Evolutionary conservation across 148 eudicot species (phyloP), one percentile per base, ranked within the genome.

Genomic region (Nyssa sinensis): DNA sequence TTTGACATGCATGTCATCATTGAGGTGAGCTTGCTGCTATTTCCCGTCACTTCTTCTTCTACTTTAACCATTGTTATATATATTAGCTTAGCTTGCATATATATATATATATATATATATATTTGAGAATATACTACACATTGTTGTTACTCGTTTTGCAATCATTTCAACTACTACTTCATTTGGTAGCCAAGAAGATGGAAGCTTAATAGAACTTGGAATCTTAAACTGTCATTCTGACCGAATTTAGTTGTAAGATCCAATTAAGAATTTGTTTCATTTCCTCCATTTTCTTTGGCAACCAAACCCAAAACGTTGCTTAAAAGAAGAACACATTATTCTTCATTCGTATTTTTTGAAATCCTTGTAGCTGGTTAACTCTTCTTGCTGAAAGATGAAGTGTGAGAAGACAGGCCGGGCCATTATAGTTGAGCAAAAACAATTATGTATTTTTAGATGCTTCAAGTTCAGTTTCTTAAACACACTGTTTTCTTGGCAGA

Each of bases 1-100:
- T 95, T 95, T 44, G 98, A 95, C 74, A 92, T 95, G 98, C 98
- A 95, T 72, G 98, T 95, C 76, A 89, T 95, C 79, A 95, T 95
- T 62, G 98, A 95, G 97, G 98, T 92, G 77, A 83, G 88, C 39
- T n/a, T n/a, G n/a, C n/a, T n/a, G n/a, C 51, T 59, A 7, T 32
- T 13, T 27, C 61, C 59, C n/a, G n/a, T n/a, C n/a, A n/a, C n/a
- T n/a, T n/a, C n/a, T n/a, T n/a, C n/a, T n/a, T n/a, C n/a, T n/a
- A n/a, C n/a, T 55, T 55, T 55, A 17, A 55, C 23, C 23, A 55
- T 17, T 55, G 23, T 55, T 55, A n/a, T n/a, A 55, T 37, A 37
- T 37, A 55, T 30, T 24, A 24, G 10, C 7, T 30, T 24, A 24
- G 10, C 7, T 57, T 61, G 24, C 41, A 23, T 73, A 17, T 55